phyloP scores from a whole-genome alignment of 2,329 filamentous ascomycete species.

The Fusarium circinatum region DNA sequence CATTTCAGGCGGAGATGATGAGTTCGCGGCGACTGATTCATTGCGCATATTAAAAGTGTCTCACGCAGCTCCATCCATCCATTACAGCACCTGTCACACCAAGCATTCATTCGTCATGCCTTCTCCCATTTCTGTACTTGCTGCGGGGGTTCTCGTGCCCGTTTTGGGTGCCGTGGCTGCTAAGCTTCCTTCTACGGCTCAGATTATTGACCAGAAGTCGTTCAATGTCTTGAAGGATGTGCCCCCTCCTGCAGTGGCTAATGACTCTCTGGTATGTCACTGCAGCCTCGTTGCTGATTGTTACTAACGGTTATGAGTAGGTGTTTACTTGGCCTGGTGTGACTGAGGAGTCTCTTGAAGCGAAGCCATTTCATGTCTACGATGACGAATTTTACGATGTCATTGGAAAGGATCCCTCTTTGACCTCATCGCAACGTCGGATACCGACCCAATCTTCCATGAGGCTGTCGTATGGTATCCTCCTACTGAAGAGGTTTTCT shows the following conservation, averaged over 20 bases:
- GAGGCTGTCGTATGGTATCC: constrained; percentile 64
- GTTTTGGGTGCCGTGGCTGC: constrained; percentile 57
- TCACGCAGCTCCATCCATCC: background rate
- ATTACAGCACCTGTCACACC: background rate
- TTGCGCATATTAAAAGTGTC: constrained; percentile 27
- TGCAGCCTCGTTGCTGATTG: fast-evolving
- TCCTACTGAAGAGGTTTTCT: constrained; percentile 63
- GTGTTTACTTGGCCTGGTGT: constrained; percentile 28
- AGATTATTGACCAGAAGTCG: constrained; percentile 37
- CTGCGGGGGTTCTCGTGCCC: constrained; percentile 27
- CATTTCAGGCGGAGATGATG: background rate
- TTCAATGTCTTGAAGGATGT: constrained; percentile 38
- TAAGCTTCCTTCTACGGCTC: constrained; percentile 30
- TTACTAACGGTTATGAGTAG: background rate
- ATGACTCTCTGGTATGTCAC: constrained; percentile 26
- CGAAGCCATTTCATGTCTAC: constrained; percentile 49
- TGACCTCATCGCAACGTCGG: constrained; percentile 62
- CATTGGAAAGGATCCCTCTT: constrained; percentile 58
- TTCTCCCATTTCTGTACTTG: constrained; percentile 28
- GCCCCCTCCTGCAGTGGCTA: constrained; percentile 29
- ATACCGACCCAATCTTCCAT: constrained; percentile 60
- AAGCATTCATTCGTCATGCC: constrained; percentile 29
- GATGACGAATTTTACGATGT: constrained; percentile 61
- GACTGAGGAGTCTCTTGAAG: constrained; percentile 24
- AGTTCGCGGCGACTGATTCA: background rate